Percentiles rank a stretch among this genome's conserved stretches.
These are phyloP conservation scores for Lyophyllum semitale DNA, from an alignment of 768 basidiomycete species.

Conservation along the genomic window DNA sequence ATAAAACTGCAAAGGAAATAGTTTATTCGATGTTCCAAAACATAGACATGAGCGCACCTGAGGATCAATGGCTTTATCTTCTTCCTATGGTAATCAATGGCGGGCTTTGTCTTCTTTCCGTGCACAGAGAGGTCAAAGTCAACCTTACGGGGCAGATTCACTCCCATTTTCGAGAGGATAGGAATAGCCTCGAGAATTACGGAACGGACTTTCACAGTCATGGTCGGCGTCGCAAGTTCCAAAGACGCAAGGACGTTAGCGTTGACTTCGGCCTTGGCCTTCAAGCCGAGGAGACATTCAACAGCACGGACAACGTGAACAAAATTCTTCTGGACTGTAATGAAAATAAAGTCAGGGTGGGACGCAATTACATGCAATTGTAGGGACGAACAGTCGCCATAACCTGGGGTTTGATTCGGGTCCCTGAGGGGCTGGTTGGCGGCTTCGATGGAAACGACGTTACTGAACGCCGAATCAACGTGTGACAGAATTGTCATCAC, in stretches of 20 bases:
- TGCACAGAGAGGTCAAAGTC: slow-evolving; percentile 15
- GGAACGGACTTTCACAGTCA: slow-evolving; percentile 25
- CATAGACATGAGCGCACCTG: slow-evolving; percentile 31
- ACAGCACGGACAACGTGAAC: slow-evolving; percentile 67
- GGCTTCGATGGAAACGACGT: slow-evolving; percentile 72
- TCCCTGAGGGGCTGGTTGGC: slow-evolving; percentile 81
- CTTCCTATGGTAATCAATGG: too few species aligned
- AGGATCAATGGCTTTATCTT: slow-evolving; percentile 29
- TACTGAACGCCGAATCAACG: slow-evolving; percentile 63
- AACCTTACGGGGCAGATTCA: slow-evolving; percentile 22
- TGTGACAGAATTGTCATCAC: slow-evolving; percentile 78
- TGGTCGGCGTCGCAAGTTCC: slow-evolving; percentile 12
- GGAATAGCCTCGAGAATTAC: slow-evolving; percentile 38
- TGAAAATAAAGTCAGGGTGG: slow-evolving; percentile 1
- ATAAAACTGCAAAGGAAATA: slow-evolving; percentile 59
- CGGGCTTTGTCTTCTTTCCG: too few species aligned
- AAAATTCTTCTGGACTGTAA: slow-evolving; percentile 67
- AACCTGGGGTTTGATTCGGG: slow-evolving; percentile 63
- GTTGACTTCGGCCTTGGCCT: background rate
- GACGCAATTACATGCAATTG: background rate
- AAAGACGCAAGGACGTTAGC: slow-evolving; percentile 30
- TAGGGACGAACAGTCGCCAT: slow-evolving; percentile 60
- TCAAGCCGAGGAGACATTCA: slow-evolving; percentile 61
- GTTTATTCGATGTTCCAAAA: slow-evolving; percentile 4
- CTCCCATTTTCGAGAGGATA: slow-evolving; percentile 33